Evolutionary conservation across 345 rosid genomes (phyloP).

Genomic region (Ceriops zippeliana): DNA sequence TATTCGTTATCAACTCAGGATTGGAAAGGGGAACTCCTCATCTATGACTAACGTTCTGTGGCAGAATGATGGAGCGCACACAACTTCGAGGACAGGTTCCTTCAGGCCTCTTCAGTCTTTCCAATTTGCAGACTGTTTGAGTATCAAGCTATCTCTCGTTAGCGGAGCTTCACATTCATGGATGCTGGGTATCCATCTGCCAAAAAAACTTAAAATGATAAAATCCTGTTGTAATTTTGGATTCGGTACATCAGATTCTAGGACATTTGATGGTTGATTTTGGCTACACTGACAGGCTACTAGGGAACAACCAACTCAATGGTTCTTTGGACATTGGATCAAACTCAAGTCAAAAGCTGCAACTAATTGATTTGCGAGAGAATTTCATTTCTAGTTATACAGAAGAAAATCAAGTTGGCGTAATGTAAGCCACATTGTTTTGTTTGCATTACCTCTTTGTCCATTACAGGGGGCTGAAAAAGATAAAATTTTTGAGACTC

Average conservation of each 20-base stretch:
- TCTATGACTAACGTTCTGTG: not conserved
- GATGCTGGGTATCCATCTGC: not conserved
- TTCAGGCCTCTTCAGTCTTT: constrained; percentile 44
- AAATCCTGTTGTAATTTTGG: too few relatives aligned
- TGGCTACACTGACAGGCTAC: constrained; percentile 33
- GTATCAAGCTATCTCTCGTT: constrained; percentile 19
- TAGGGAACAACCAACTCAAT: constrained; percentile 45
- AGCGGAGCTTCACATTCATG: not conserved
- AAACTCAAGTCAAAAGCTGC: constrained; percentile 40
- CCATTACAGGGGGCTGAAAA: not conserved
- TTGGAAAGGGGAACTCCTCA: not conserved
- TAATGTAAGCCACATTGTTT: constrained; percentile 46
- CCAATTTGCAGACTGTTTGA: constrained; percentile 64
- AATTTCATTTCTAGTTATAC: constrained; percentile 37
- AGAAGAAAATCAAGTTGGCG: not conserved
- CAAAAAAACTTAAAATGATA: not conserved
- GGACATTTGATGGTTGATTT: constrained; percentile 5
- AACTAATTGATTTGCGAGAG: constrained; percentile 48
- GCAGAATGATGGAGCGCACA: constrained; percentile 63
- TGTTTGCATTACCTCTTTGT: not conserved
- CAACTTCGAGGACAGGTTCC: constrained; percentile 58
- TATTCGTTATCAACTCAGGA: not conserved
- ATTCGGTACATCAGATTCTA: not conserved
- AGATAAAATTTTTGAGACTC: too few relatives aligned
- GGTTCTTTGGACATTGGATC: constrained; percentile 55